These are phyloP conservation scores for Clonostachys byssicola DNA, from an alignment of 2,329 filamentous ascomycete species.

Conservation along the genomic window DNA sequence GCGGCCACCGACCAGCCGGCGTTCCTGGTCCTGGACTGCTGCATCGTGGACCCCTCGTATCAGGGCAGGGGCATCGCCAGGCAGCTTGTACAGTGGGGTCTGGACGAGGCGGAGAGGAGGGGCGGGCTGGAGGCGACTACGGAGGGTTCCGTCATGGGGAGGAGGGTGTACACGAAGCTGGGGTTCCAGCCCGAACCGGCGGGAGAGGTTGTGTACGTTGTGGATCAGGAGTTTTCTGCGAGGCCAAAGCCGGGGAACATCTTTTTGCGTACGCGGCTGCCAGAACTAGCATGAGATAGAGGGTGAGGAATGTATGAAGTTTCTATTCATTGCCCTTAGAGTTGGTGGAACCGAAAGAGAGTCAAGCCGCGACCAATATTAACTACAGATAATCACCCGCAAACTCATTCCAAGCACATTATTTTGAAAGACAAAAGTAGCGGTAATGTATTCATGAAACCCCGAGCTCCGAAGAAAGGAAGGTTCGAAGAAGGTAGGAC, in stretches of 20 bases:
- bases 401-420: no score
- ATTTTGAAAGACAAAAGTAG: no score
- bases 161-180: constrained; percentile 36
- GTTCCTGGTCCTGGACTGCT: constrained; percentile 44
- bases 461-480: no score
- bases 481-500: no score
- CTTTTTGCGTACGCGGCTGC: constrained; percentile 34
- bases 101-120: constrained; percentile 31
- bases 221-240: constrained; percentile 34
- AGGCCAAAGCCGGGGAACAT: constrained; percentile 34
- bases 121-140: constrained; percentile 34
- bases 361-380: no score
- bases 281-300: no score
- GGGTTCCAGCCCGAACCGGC: constrained; percentile 32
- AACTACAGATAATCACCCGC: no score
- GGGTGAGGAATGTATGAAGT: no score
- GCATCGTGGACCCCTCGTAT: constrained; percentile 46
- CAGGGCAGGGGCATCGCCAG: constrained; percentile 44
- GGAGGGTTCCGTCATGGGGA: constrained; percentile 44
- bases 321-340: no score
- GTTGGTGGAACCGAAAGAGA: no score
- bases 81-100: constrained; percentile 40
- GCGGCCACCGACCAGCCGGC: constrained; percentile 30
- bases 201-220: constrained; percentile 32
- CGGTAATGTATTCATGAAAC: no score